A percentile compares a stretch with the other conserved stretches of the same genome.
Evolutionary conservation across 495 filamentous ascomycete species (phyloP).

Genomic region (Podospora anserina): DNA sequence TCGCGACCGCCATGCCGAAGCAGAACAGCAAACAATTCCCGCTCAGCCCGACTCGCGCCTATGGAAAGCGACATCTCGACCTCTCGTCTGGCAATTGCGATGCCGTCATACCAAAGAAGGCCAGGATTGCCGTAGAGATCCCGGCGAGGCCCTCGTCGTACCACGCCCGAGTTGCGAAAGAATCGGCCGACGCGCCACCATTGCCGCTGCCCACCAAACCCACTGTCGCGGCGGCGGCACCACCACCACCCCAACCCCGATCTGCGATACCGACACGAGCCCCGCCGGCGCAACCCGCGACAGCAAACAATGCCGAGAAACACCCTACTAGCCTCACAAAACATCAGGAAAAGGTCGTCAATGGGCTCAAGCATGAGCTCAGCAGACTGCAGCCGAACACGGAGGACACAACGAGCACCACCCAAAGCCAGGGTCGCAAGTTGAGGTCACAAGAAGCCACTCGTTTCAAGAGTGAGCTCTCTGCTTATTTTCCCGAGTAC

Average conservation of each 20-base stretch:
- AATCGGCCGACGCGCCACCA: constrained; percentile 33
- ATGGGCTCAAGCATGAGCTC: constrained; percentile 54
- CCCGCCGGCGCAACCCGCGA: constrained; percentile 26
- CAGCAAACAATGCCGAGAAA: constrained; percentile 31
- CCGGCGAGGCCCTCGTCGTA: constrained; percentile 29
- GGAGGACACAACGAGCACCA: constrained; percentile 35
- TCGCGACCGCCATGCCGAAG: constrained; percentile 16
- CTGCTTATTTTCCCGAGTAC: constrained; percentile 84
- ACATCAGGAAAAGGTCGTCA: constrained; percentile 47
- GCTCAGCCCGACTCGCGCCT: constrained; percentile 19
- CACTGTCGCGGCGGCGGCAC: constrained; percentile 18
- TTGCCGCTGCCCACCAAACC: constrained; percentile 28
- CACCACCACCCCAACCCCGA: constrained; percentile 27
- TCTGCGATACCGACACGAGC: constrained; percentile 21
- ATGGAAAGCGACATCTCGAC: constrained; percentile 26
- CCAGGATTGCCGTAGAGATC: constrained; percentile 43
- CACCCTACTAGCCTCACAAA: constrained; percentile 32
- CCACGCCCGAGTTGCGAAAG: constrained; percentile 25
- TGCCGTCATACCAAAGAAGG: constrained; percentile 21
- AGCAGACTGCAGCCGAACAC: constrained; percentile 43
- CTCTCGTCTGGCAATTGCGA: constrained; percentile 18
- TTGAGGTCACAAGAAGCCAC: constrained; percentile 54
- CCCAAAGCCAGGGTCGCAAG: constrained; percentile 41
- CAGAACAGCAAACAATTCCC: constrained; percentile 14
- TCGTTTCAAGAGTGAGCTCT: constrained; percentile 81